These are phyloP conservation scores for Starmerella floricola DNA, from an alignment of 805 yeast genomes.

Conservation along the genomic window DNA sequence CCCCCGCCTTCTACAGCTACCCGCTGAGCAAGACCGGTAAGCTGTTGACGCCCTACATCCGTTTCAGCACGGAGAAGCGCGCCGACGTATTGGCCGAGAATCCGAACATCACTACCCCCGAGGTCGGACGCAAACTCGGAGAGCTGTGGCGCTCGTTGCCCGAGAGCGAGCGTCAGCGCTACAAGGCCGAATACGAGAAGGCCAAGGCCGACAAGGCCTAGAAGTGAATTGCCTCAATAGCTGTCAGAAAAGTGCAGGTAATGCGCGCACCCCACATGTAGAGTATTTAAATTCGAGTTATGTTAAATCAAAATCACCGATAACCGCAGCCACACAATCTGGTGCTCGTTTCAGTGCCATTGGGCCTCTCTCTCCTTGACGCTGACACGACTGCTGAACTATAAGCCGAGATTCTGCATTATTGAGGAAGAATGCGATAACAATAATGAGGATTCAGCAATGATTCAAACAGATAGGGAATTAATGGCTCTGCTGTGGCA, in stretches of 20 bases:
- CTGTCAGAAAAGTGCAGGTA: too few relatives aligned
- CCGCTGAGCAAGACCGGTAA: constrained; percentile 20
- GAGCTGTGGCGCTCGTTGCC: constrained; percentile 87
- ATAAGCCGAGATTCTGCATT: too few relatives aligned
- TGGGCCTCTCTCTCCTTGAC: too few relatives aligned
- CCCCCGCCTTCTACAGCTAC: constrained; percentile 15
- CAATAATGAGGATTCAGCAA: too few relatives aligned
- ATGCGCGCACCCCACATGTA: too few relatives aligned
- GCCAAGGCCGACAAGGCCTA: constrained; percentile 52
- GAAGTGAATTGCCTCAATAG: too few relatives aligned
- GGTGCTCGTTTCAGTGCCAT: too few relatives aligned
- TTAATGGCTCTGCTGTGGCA: too few relatives aligned
- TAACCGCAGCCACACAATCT: too few relatives aligned
- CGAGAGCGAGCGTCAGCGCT: constrained; percentile 40
- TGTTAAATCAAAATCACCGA: neutral
- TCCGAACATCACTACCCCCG: constrained; percentile 83
- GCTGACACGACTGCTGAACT: too few relatives aligned
- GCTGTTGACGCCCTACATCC: constrained; percentile 92
- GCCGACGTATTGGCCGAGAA: constrained; percentile 83
- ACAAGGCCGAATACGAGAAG: constrained; percentile 69
- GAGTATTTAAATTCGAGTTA: neutral
- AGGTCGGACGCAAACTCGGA: constrained; percentile 85
- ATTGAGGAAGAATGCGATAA: too few relatives aligned
- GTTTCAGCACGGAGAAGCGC: constrained; percentile 93
- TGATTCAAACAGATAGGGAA: too few relatives aligned